Percentiles rank a stretch among this genome's conserved stretches.
Evolutionary conservation across 1,284 basidiomycete genomes (phyloP).

Genomic region (Coniferiporia sulphurascens): DNA sequence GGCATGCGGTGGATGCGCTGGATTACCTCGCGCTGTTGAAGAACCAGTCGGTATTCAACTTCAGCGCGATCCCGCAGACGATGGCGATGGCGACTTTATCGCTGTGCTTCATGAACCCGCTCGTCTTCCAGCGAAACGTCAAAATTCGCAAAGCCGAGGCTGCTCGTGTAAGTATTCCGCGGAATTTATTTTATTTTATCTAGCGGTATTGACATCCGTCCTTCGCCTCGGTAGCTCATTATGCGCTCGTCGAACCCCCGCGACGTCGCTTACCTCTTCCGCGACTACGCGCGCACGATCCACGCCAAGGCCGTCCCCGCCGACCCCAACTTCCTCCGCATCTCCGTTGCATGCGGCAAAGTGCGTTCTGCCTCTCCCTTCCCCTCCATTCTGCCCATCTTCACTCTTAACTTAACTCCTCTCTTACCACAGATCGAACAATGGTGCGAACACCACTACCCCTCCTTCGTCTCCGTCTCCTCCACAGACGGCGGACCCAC

Average conservation of each 20-base stretch:
- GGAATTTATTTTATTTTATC: neutral
- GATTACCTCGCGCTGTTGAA: slow-evolving; percentile 88
- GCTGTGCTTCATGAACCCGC: slow-evolving; percentile 89
- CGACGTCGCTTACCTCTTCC: slow-evolving; percentile 89
- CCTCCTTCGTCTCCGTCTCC: slow-evolving; percentile 61
- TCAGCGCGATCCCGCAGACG: slow-evolving; percentile 91
- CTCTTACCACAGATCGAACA: slow-evolving; percentile 69
- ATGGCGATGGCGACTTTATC: slow-evolving; percentile 97
- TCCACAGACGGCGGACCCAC: slow-evolving; percentile 26
- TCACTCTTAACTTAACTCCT: neutral
- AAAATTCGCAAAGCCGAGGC: slow-evolving; percentile 95
- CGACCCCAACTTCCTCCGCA: slow-evolving; percentile 84
- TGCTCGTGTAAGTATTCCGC: slow-evolving; percentile 53
- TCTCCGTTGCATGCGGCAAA: slow-evolving; percentile 80
- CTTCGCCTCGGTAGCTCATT: slow-evolving; percentile 59
- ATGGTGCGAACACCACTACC: slow-evolving; percentile 89
- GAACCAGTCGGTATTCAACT: slow-evolving; percentile 94
- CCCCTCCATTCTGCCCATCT: neutral
- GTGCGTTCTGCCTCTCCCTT: slow-evolving; percentile 29
- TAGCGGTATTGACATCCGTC: slow-evolving; percentile 4
- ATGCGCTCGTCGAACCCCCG: slow-evolving; percentile 88
- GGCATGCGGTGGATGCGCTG: slow-evolving; percentile 80
- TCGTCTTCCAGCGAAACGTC: slow-evolving; percentile 87
- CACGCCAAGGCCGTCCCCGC: slow-evolving; percentile 74
- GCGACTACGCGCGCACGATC: slow-evolving; percentile 76